Conservation (phyloP, 2,329 filamentous ascomycete species). For the Aspergillus quadricinctus region DNA sequence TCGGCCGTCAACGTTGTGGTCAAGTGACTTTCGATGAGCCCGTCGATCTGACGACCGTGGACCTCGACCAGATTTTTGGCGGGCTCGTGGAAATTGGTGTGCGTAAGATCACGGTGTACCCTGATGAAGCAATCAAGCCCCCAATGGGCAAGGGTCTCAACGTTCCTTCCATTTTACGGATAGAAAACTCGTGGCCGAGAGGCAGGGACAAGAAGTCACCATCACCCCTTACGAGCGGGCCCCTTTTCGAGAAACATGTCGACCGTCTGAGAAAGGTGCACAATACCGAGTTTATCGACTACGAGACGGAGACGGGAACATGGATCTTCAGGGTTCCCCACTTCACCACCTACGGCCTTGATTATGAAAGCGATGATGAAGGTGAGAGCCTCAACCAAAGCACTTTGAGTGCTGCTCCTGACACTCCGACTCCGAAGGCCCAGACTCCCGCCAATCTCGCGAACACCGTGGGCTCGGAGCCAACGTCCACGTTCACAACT, state of each 20-base stretch:
- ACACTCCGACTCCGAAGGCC: slow-evolving; percentile 45
- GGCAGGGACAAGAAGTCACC: slow-evolving; percentile 55
- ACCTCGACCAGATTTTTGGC: slow-evolving; percentile 74
- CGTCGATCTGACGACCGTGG: slow-evolving; percentile 75
- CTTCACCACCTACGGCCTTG: slow-evolving; percentile 90
- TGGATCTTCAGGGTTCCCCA: slow-evolving; percentile 96
- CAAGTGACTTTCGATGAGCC: slow-evolving; percentile 74
- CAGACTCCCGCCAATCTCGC: slow-evolving; percentile 23
- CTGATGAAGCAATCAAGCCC: slow-evolving; percentile 70
- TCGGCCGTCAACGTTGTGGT: slow-evolving; percentile 79
- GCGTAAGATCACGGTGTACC: slow-evolving; percentile 85
- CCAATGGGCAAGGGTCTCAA: slow-evolving; percentile 83
- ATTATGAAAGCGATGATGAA: slow-evolving; percentile 71
- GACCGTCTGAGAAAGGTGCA: slow-evolving; percentile 70
- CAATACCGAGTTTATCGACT: slow-evolving; percentile 77
- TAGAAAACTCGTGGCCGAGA: slow-evolving; percentile 91
- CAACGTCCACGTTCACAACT: slow-evolving; percentile 36
- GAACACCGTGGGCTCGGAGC: slow-evolving; percentile 32
- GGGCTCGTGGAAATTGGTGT: slow-evolving; percentile 71
- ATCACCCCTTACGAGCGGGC: slow-evolving; percentile 56
- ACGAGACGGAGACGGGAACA: slow-evolving; percentile 71
- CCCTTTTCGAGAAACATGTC: slow-evolving; percentile 74
- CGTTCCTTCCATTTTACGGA: slow-evolving; percentile 78
- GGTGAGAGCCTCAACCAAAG: slow-evolving; percentile 50
- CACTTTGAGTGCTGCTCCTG: slow-evolving; percentile 48